A percentile compares a stretch with the other conserved stretches of the same genome.
Conservation (phyloP, 2,329 filamentous ascomycete species). For the Phyllosticta ampelicida region DNA sequence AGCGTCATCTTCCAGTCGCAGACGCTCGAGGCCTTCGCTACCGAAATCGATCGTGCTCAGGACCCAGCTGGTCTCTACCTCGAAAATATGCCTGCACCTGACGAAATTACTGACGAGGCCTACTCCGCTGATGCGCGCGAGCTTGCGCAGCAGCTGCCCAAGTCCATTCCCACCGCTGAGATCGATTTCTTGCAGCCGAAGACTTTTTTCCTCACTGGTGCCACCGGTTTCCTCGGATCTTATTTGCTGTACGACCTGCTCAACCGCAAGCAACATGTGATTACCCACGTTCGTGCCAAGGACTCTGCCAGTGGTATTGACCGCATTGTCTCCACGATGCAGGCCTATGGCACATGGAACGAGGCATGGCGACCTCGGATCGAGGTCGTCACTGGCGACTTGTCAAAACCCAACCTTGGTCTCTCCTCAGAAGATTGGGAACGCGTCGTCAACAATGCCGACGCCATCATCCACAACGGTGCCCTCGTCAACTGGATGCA, state of each 20-base stretch:
- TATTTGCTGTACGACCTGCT: constrained; percentile 71
- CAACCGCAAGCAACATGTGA: constrained; percentile 51
- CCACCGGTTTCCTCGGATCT: constrained; percentile 79
- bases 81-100: constrained; percentile 36
- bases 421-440: constrained; percentile 58
- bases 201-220: constrained; percentile 75
- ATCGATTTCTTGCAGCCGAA: constrained; percentile 28
- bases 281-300: constrained; percentile 66
- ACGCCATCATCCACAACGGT: constrained; percentile 68
- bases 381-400: constrained; percentile 59
- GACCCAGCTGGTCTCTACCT: constrained; percentile 38
- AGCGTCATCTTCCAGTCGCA: constrained; percentile 58
- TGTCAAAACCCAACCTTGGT: constrained; percentile 63
- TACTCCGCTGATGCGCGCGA: constrained; percentile 45
- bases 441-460: constrained; percentile 52
- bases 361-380: constrained; percentile 56
- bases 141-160: constrained; percentile 41
- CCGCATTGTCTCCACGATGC: constrained; percentile 55
- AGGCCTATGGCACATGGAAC: constrained; percentile 72
- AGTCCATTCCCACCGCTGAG: constrained; percentile 17
- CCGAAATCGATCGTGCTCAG: constrained; percentile 40
- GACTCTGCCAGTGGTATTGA: constrained; percentile 48
- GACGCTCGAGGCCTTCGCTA: constrained; percentile 47
- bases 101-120: constrained; percentile 33
- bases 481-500: constrained; percentile 44